Evolutionary conservation across 2,329 filamentous ascomycete species (phyloP), one percentile per base, ranked within the genome.

Genomic region (Colletotrichum sp.): DNA sequence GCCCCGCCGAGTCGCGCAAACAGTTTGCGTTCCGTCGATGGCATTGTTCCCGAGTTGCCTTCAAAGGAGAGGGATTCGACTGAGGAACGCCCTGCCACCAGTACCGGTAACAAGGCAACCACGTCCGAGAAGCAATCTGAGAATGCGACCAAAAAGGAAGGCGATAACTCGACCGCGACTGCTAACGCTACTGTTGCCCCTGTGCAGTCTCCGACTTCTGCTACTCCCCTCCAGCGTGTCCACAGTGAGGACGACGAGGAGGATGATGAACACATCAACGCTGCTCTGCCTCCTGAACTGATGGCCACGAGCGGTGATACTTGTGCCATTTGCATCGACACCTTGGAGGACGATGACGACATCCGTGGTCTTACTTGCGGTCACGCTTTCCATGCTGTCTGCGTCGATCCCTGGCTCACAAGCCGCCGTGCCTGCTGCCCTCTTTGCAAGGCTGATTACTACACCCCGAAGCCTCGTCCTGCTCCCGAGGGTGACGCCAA

Each of bases 361-460:
- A 93, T 99, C 66, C 95, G 97, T 79, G 97, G 97, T 4, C 87
- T 99, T 77, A 96, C 95, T 6, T 99, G 97, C 82, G 97, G 97
- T n/a, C 97, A 99, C 85, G 96, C 96, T 70, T 99, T 99, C 91
- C 97, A 99, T 84, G 96, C 96, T 67, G 95, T 94, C 52, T 99
- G 97, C 83, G 92, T 99, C 65, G 97, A 99, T 80, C 97, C 97
- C 13, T 99, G 97, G 97, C 88, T 99, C 78, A 99, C 97, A 12
- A 96, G 95, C 82, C 92, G 97, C 78, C 93, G 96, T 79, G 97
- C 97, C 30, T 99, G 96, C 88, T 99, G 97, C 84, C 97, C 97
- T 8, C 92, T 99, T 8, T 99, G 97, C 89, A 99, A 99, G 87
- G 95, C 96, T 55, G 97, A 99, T 83, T 99, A 99, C 85, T 99